Conservation (phyloP, 257 asterid species). For the Rhazya stricta region DNA sequence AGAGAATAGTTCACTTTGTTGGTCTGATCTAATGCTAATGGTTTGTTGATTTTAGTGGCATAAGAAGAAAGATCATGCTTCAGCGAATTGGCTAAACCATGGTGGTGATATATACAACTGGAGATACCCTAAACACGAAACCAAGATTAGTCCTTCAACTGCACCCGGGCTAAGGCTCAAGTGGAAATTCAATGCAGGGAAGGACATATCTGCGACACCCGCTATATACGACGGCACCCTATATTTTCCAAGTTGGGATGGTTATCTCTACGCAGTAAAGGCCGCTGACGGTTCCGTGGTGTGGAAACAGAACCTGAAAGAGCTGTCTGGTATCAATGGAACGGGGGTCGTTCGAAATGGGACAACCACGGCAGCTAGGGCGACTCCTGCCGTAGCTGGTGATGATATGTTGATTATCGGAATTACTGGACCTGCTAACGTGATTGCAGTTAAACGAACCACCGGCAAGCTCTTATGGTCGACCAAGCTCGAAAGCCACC, state of each 20-base stretch:
- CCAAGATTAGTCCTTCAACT: constrained; percentile 32
- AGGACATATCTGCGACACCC: constrained; percentile 37
- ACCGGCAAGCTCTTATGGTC: constrained; percentile 47
- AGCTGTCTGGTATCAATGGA: constrained; percentile 33
- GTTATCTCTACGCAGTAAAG: constrained; percentile 41
- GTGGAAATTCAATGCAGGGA: constrained; percentile 46
- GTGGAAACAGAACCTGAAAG: constrained; percentile 34
- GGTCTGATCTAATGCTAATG: background rate
- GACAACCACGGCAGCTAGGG: constrained; percentile 25
- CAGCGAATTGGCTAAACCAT: constrained; percentile 42
- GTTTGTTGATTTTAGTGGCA: background rate
- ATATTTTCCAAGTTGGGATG: constrained; percentile 54
- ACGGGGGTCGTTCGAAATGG: constrained; percentile 14
- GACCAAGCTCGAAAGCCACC: constrained; percentile 39
- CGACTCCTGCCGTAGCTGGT: constrained; percentile 42
- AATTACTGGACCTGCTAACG: constrained; percentile 45
- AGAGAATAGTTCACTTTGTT: too few species aligned
- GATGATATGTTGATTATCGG: constrained; percentile 38
- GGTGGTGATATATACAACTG: constrained; percentile 51
- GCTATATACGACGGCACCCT: constrained; percentile 30
- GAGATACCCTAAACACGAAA: constrained; percentile 32
- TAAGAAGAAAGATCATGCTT: background rate
- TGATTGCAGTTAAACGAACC: constrained; percentile 33
- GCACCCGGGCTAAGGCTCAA: constrained; percentile 31
- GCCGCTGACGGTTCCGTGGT: constrained; percentile 35